Percentiles rank a stretch among this genome's conserved stretches.
Evolutionary conservation across 2,329 filamentous ascomycete genomes (phyloP).

Genomic region (Stylonectria norvegica): DNA sequence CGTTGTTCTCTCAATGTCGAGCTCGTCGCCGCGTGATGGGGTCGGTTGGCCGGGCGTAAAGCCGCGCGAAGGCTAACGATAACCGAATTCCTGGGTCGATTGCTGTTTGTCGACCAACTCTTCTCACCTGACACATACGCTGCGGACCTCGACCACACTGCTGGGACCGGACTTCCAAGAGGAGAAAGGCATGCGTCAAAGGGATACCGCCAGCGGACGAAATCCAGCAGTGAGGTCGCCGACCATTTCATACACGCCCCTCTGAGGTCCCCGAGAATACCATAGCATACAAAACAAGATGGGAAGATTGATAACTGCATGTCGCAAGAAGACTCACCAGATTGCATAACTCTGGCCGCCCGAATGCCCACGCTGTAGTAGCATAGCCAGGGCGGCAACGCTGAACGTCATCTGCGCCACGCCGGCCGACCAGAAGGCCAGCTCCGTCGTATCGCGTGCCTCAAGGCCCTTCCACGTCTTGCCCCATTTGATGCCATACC

Average conservation of each 20-base stretch:
- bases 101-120: constrained; percentile 3
- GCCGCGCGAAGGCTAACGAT: no score
- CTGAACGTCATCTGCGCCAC: constrained; percentile 42
- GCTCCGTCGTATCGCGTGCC: constrained; percentile 46
- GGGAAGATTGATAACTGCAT: constrained; percentile 17
- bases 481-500: constrained; percentile 42
- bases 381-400: constrained; percentile 39
- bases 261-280: no score
- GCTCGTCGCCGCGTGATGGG: no score
- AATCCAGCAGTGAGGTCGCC: no score
- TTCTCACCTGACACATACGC: constrained; percentile 13
- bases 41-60: no score
- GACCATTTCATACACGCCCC: no score
- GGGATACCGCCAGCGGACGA: no score
- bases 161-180: constrained; percentile 1
- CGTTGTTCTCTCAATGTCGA: no score
- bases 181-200: no score
- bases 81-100: not conserved
- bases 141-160: constrained; percentile 7
- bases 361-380: constrained; percentile 45
- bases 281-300: no score
- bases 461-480: constrained; percentile 41
- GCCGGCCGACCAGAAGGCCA: constrained; percentile 48
- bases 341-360: constrained; percentile 47
- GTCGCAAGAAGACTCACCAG: constrained; percentile 40